phyloP scores from a whole-genome alignment of 768 basidiomycete genomes.

The Lentinula sp. region DNA sequence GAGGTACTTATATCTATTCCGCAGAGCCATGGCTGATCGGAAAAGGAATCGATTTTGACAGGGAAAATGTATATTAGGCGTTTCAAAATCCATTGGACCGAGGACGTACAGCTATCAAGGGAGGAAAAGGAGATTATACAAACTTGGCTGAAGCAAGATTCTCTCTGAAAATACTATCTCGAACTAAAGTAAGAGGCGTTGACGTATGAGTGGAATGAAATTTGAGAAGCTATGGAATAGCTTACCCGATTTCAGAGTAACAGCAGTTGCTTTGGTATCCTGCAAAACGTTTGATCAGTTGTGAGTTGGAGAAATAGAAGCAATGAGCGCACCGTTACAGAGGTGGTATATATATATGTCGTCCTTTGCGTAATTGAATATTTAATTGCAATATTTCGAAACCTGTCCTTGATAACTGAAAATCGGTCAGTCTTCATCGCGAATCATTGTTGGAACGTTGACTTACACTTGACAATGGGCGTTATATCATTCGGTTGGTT shows the following conservation, averaged over 20 bases:
- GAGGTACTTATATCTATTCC: not conserved
- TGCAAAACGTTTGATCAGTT: constrained; percentile 14
- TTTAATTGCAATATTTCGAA: constrained; percentile 38
- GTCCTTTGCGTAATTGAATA: constrained; percentile 42
- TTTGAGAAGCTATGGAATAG: not conserved
- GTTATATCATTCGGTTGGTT: constrained; percentile 52
- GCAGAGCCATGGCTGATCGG: not conserved
- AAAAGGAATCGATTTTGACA: not conserved
- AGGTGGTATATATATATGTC: constrained; percentile 55
- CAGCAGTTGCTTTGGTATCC: constrained; percentile 53
- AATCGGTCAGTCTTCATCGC: not conserved
- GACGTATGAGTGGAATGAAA: not conserved
- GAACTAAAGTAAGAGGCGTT: constrained; percentile 24
- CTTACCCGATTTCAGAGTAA: constrained; percentile 44
- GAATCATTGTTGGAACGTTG: not conserved
- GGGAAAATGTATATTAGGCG: not conserved
- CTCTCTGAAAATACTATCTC: constrained; percentile 48
- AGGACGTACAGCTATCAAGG: not conserved
- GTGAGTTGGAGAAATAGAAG: not conserved
- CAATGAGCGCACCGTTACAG: constrained; percentile 43
- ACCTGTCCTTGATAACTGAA: constrained; percentile 41
- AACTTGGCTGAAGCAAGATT: constrained; percentile 43
- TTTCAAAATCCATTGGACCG: not conserved
- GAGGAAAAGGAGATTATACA: constrained; percentile 17
- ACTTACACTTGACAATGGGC: constrained; percentile 52